Evolutionary conservation across 164 flowering plant species (phyloP).

Genomic region (Warburgia ugandensis): DNA sequence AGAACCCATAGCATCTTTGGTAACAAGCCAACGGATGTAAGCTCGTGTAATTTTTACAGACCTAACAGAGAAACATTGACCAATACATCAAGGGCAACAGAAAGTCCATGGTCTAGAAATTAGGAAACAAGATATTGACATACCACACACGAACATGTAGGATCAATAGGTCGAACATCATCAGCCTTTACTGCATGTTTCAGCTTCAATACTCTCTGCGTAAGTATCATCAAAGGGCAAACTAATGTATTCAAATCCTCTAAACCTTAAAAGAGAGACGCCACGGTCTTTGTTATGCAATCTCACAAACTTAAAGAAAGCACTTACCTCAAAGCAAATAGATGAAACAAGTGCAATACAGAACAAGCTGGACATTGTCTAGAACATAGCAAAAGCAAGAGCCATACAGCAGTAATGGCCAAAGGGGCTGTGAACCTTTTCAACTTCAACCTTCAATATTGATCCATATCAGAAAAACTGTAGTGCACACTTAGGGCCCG

Average conservation of each 20-base stretch:
- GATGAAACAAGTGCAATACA: no score
- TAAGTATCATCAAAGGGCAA: background rate
- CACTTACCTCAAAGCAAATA: no score
- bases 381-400: no score
- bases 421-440: no score
- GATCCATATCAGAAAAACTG: no score
- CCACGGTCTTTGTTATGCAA: no score
- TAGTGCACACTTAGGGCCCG: no score
- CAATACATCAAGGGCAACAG: conserved; percentile 4
- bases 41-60: conserved; percentile 95
- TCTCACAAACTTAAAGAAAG: no score
- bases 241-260: background rate
- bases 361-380: no score
- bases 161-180: conserved; percentile 81
- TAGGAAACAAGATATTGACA: conserved; percentile 3
- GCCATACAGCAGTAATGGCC: no score
- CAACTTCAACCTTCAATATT: no score
- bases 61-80: conserved; percentile 31
- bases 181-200: conserved; percentile 77
- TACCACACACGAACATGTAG: conserved; percentile 90
- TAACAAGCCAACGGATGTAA: conserved; percentile 88
- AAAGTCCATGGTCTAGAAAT: background rate
- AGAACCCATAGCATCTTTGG: conserved; percentile 97
- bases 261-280: no score
- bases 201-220: conserved; percentile 80